Evolutionary conservation across 1,284 basidiomycete species (phyloP).

Genomic region (Papiliotrema fonsecae): DNA sequence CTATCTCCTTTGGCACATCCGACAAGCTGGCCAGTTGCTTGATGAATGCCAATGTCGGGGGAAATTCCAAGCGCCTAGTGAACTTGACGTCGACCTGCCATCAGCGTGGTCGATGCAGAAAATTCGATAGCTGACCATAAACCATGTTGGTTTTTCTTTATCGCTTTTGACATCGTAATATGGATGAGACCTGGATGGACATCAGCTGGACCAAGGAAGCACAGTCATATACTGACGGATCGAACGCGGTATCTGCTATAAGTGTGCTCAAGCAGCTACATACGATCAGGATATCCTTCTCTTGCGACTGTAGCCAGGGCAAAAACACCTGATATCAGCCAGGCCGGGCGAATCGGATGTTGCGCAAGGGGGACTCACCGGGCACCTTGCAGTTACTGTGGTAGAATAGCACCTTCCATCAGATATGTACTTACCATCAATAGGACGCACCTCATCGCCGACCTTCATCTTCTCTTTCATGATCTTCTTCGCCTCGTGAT

Average conservation of each 20-base stretch:
- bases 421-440: neutral
- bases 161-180: slow-evolving; percentile 86
- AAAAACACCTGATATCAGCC: slow-evolving; percentile 60
- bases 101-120: neutral
- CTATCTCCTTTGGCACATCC: slow-evolving; percentile 54
- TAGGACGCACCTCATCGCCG: slow-evolving; percentile 63
- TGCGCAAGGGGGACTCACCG: slow-evolving; percentile 51
- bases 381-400: slow-evolving; percentile 90
- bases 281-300: slow-evolving; percentile 85
- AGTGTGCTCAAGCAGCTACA: slow-evolving; percentile 35
- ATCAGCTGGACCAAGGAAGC: neutral
- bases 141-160: slow-evolving; percentile 76
- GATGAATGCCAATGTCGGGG: slow-evolving; percentile 73
- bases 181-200: slow-evolving; percentile 59
- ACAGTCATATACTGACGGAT: slow-evolving; percentile 55
- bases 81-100: slow-evolving; percentile 69
- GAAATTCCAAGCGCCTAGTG: slow-evolving; percentile 60
- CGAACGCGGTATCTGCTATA: slow-evolving; percentile 76
- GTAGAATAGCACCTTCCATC: slow-evolving; percentile 60
- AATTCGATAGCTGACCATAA: slow-evolving; percentile 59
- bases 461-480: slow-evolving; percentile 81
- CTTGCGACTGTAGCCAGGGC: slow-evolving; percentile 76
- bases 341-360: neutral
- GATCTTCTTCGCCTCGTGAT: slow-evolving; percentile 83
- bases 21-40: slow-evolving; percentile 57